phyloP scores from a whole-genome alignment of 345 rosid genomes.

The Orychophragmus violaceus region DNA sequence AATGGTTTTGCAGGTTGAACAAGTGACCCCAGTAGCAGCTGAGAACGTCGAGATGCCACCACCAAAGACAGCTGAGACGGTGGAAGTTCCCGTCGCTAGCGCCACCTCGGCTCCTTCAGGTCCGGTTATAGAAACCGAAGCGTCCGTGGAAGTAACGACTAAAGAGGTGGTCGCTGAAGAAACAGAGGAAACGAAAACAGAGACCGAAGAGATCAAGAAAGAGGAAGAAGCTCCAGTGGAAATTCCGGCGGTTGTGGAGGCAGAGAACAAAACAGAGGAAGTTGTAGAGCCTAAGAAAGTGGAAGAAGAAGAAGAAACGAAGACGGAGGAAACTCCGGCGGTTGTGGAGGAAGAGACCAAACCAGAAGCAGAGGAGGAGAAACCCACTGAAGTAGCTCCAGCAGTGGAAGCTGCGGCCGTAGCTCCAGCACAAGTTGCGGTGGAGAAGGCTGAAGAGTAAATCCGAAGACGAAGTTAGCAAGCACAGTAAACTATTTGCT shows the following conservation, averaged over 20 bases:
- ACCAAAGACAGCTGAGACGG: conserved; percentile 19
- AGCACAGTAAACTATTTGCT: conserved; percentile 6
- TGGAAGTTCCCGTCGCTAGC: background rate
- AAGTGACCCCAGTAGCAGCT: conserved; percentile 25
- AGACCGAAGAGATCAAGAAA: conserved; percentile 16
- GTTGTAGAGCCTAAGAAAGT: conserved; percentile 16
- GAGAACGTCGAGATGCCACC: conserved; percentile 27
- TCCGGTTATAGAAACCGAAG: conserved; percentile 15
- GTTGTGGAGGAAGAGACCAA: conserved; percentile 26
- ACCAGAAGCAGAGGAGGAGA: conserved; percentile 13
- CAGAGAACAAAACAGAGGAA: conserved; percentile 16
- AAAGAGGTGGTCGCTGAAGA: conserved; percentile 7
- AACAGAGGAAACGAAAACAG: conserved; percentile 9
- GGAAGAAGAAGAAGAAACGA: conserved; percentile 22
- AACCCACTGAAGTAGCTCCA: conserved; percentile 17
- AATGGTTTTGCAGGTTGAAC: conserved; percentile 28
- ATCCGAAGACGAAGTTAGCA: background rate
- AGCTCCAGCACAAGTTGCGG: conserved; percentile 5
- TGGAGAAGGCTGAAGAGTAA: conserved; percentile 28
- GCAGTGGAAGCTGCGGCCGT: background rate
- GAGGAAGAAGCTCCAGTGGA: conserved; percentile 19
- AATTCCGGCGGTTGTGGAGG: conserved; percentile 14
- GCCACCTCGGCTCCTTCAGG: conserved; percentile 7
- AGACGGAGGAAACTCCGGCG: conserved; percentile 20
- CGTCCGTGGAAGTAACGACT: conserved; percentile 17